Evolutionary conservation across 75 land plant genomes (phyloP), one percentile per base, ranked within the genome.

Genomic region (Cryptomeria japonica): DNA sequence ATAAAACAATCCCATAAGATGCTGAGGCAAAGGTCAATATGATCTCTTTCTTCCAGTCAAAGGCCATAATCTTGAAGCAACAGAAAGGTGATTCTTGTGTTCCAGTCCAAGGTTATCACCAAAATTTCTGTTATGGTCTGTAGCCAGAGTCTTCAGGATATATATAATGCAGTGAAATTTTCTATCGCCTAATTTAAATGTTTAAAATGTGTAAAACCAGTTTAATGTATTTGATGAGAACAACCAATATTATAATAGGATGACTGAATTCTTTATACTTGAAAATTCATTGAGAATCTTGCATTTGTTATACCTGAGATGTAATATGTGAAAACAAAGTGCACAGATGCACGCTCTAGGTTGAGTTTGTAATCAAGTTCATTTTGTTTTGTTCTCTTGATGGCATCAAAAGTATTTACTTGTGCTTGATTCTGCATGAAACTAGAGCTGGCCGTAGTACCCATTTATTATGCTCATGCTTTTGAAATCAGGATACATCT

Each of bases 31-130:
- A 79, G 10, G 44, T 79, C 22, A 79, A 79, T 16, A 42, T 79
- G 82, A 79, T 64, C 31, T 28, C 70, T 25, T 7, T 64, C 8
- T 25, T 64, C n/a, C 70, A 64, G 70, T 64, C 31, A 5, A 64
- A 6, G n/a, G 55, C 55, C 13, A 51, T 28, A 64, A 64, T 25
- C 70, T 25, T 28, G 31, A 28, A 8, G 9, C 3, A 75, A 5
- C 3, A 12, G 32, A 14, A 73, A 75, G 14, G 37, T 3, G 37
- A 75, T 11, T 82, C 46, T 51, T 12, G 32, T 82, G 16, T 44
- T 82, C 1, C n/a, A 82, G 28, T 75, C 16, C 77, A 82, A 82
- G 51, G 51, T 22, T n/a, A 82, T 46, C 53, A 82, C 84, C 84
- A 82, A 82, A n/a, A 39, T n/a, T 82, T n/a, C 3, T 46, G 84